phyloP scores from a whole-genome alignment of 2,329 filamentous ascomycete species.

The Chrysoporthe deuterocubensis region DNA sequence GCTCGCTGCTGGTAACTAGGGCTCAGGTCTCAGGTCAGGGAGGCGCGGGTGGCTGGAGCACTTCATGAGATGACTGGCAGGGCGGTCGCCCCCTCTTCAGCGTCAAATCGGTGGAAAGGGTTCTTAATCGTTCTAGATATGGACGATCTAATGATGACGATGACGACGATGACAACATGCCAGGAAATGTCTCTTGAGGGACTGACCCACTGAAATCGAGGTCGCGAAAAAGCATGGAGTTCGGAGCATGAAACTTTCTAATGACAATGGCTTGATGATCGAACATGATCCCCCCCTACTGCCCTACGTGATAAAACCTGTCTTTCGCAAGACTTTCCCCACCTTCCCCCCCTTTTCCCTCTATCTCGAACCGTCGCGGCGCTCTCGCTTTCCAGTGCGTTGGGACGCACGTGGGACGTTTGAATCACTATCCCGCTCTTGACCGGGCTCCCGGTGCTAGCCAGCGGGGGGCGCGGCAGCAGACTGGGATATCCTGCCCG shows the following conservation, averaged over 20 bases:
- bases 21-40: neutral
- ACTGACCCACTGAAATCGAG: neutral
- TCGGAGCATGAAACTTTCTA: neutral
- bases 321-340: neutral
- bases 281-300: neutral
- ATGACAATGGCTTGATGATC: neutral
- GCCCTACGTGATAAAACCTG: neutral
- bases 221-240: neutral
- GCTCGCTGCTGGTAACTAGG: slow-evolving; percentile 10
- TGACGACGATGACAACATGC: neutral
- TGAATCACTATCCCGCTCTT: neutral
- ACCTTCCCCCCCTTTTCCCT: neutral
- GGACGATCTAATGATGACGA: neutral
- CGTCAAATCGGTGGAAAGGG: neutral
- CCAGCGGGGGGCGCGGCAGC: neutral
- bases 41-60: neutral
- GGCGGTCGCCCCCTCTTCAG: neutral
- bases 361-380: slow-evolving; percentile 2
- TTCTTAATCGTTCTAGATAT: neutral
- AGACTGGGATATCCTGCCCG: neutral
- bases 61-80: neutral
- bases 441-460: neutral
- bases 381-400: neutral
- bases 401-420: neutral
- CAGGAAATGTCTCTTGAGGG: neutral